A percentile compares a stretch with the other conserved stretches of the same genome.
These are phyloP conservation scores for Termitomyces sp. DNA, from an alignment of 768 basidiomycete genomes.

Conservation along the genomic window DNA sequence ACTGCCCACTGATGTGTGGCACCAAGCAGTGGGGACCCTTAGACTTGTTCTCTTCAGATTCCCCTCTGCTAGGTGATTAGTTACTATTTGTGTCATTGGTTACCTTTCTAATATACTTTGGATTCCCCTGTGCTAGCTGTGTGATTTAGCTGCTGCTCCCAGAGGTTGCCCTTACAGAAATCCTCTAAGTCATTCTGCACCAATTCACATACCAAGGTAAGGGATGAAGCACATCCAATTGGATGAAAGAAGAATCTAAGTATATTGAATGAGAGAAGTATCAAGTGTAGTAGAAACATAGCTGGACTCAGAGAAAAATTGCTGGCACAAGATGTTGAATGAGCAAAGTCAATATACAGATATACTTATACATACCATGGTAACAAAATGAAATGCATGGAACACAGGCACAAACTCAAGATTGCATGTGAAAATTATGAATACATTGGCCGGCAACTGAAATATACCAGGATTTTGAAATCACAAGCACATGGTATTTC, in stretches of 20 bases:
- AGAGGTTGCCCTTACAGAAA: too few relatives aligned
- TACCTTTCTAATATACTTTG: too few relatives aligned
- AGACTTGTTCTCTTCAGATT: too few relatives aligned
- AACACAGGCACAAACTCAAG: background rate
- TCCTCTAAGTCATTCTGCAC: background rate
- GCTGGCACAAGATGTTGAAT: background rate
- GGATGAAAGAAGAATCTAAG: background rate
- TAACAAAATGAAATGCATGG: background rate
- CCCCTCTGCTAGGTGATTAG: too few relatives aligned
- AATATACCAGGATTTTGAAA: background rate
- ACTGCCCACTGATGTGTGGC: too few relatives aligned
- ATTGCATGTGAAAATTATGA: background rate
- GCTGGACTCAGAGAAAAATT: background rate
- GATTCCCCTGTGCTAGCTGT: too few relatives aligned
- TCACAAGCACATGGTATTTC: background rate
- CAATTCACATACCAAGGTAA: background rate
- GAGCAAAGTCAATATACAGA: background rate
- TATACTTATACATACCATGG: background rate
- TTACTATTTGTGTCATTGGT: too few relatives aligned
- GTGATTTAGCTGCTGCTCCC: too few relatives aligned
- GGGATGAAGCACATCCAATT: background rate
- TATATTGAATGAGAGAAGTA: background rate
- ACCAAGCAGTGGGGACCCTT: too few relatives aligned
- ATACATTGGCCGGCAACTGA: background rate
- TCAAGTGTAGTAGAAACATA: background rate